Base-by-base conservation (phyloP, 305 asterid genomes). In the Rubia tinctorum region DNA sequence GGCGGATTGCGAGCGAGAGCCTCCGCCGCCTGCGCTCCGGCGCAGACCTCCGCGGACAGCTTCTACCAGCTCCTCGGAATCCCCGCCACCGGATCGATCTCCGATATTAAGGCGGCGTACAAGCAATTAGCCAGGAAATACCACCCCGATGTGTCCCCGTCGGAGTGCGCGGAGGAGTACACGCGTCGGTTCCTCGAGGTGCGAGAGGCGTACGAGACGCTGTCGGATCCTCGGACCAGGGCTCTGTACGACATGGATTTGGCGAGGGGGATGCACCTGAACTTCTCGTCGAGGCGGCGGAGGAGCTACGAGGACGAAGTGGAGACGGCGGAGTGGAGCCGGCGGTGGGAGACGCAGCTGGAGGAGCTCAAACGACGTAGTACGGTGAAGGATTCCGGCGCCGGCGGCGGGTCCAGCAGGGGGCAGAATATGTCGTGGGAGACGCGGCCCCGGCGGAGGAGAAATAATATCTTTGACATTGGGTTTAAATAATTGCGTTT, bases 101-200 rank as follows among this genome's bases (percentile, higher is more conserved):
- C 88, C 12, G 95, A 89, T 7, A 89, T 89, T 0, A 89, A 87
- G 66, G 85, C 76, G 63, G 91, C 91, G 74, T 87, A 87, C 75
- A 87, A 85, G 25, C 76, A 81, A 47, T 77, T 85, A 83, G 96
- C 92, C 0, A 75, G 90, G 75, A 82, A 80, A 78, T 87, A 83
- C 58, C 96, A 89, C 68, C 96, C 92, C 17, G 96, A 87, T 75
- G 92, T 87, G n/a, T 86, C 89, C 2, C 96, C 92, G 8, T 85
- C 88, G 79, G 96, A 81, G 15, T 66, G 84, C 40, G 81, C 76
- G 39, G 86, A 84, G 68, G 96, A 87, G 82, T 53, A 87, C 49
- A 86, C 92, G 14, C 44, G 80, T 84, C 80, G 84, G 74, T 89
- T 89, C 60, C 80, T 89, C 17, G 44, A 76, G 89, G 88, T 88